Percentiles rank a stretch among this genome's conserved stretches.
Evolutionary conservation across 352 stramenopile genomes (phyloP).

Genomic region (Achlya hypogyna): DNA sequence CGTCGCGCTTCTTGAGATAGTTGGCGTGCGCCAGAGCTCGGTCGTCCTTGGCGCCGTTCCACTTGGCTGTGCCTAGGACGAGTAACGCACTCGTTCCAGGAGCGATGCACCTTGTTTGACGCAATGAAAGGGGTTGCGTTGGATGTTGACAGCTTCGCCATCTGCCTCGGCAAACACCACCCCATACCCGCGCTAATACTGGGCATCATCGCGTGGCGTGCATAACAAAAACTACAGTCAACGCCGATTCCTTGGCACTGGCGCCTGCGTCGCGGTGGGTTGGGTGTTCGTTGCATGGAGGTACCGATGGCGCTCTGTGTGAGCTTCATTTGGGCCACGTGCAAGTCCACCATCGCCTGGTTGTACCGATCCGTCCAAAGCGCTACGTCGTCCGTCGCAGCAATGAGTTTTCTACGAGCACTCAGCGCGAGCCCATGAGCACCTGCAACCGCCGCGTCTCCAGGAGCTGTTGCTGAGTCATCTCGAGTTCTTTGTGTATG

Average conservation of each 20-base stretch:
- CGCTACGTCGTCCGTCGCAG: slow-evolving; percentile 31
- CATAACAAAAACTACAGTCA: too few species aligned
- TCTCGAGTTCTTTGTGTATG: slow-evolving; percentile 55
- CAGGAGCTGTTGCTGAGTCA: slow-evolving; percentile 54
- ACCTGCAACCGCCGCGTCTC: slow-evolving; percentile 44
- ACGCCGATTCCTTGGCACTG: slow-evolving; percentile 48
- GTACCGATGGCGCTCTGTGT: slow-evolving; percentile 55
- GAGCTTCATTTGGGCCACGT: slow-evolving; percentile 60
- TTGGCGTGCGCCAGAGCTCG: slow-evolving; percentile 1
- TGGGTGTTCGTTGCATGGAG: background rate
- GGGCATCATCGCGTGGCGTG: too few species aligned
- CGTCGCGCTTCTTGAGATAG: background rate
- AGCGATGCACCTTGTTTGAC: slow-evolving; percentile 7
- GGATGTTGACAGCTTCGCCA: slow-evolving; percentile 12
- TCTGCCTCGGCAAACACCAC: slow-evolving; percentile 16
- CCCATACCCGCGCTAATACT: slow-evolving; percentile 17
- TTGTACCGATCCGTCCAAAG: slow-evolving; percentile 76
- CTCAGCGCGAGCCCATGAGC: slow-evolving; percentile 24
- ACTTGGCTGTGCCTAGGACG: slow-evolving; percentile 5
- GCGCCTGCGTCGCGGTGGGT: slow-evolving; percentile 29
- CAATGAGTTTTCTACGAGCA: slow-evolving; percentile 27
- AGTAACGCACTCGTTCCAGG: background rate
- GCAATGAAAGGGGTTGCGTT: slow-evolving; percentile 15
- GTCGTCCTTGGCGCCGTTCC: slow-evolving; percentile 5
- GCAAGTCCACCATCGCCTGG: slow-evolving; percentile 77